Evolutionary conservation across 2,329 filamentous ascomycete genomes (phyloP).

Genomic region (Lecanicillium sp.): DNA sequence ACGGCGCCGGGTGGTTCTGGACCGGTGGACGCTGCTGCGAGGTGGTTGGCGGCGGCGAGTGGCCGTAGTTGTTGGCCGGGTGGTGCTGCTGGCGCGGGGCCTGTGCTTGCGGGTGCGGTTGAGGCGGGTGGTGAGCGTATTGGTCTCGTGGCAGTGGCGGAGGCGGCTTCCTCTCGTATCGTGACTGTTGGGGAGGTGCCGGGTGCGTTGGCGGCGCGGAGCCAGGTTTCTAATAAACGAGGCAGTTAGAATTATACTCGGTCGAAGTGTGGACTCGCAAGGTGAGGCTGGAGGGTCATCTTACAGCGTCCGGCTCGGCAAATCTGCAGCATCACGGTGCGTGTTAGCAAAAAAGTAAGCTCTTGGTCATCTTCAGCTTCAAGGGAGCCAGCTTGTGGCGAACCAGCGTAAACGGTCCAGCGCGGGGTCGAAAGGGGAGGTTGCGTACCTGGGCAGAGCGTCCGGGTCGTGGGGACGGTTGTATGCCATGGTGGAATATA

Average conservation of each 20-base stretch:
- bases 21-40: conserved; percentile 29
- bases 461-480: conserved; percentile 90
- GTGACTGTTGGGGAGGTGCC: conserved; percentile 18
- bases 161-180: conserved; percentile 42
- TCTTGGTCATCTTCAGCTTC: conserved; percentile 6
- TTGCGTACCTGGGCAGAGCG: conserved; percentile 77
- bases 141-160: conserved; percentile 28
- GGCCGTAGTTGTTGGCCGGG: conserved; percentile 31
- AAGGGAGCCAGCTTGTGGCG: conserved; percentile 5
- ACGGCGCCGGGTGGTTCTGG: conserved; percentile 45
- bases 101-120: conserved; percentile 10
- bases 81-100: conserved; percentile 8
- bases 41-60: conserved; percentile 40
- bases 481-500: conserved; percentile 67
- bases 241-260: conserved; percentile 9
- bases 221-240: conserved; percentile 25
- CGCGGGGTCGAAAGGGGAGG: conserved; percentile 9
- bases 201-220: conserved; percentile 17
- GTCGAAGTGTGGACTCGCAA: conserved; percentile 1
- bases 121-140: conserved; percentile 8
- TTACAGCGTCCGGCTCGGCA: conserved; percentile 66
- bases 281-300: too few relatives aligned
- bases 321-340: conserved; percentile 40
- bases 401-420: too few relatives aligned
- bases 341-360: conserved; percentile 7